A percentile compares a stretch with the other conserved stretches of the same genome.
Evolutionary conservation across 2,329 filamentous ascomycete species (phyloP).

Genomic region (Fusarium nygamai): DNA sequence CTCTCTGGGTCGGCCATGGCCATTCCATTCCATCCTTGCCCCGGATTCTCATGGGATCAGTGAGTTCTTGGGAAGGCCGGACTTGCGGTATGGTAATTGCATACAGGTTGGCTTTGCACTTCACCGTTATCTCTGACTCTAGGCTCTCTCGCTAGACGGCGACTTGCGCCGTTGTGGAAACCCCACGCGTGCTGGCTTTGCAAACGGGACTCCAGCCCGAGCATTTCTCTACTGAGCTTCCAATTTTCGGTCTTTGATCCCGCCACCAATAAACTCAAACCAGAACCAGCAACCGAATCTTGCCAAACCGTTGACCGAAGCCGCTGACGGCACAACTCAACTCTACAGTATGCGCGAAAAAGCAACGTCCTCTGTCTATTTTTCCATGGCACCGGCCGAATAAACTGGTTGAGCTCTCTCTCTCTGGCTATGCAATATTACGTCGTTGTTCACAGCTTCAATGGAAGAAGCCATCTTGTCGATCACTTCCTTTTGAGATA

Average conservation of each 20-base stretch:
- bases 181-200: conserved; percentile 6
- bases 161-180: conserved; percentile 11
- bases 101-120: neutral
- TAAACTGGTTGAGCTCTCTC: conserved; percentile 9
- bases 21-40: conserved; percentile 14
- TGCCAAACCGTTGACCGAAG: conserved; percentile 23
- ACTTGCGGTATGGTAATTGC: conserved; percentile 3
- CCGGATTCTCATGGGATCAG: conserved; percentile 24
- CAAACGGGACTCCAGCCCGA: conserved; percentile 1
- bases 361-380: neutral
- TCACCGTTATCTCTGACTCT: conserved; percentile 8
- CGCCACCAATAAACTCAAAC: conserved; percentile 29
- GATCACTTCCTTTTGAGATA: conserved; percentile 38
- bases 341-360: conserved; percentile 4
- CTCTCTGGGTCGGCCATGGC: conserved; percentile 28
- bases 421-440: conserved; percentile 33
- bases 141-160: neutral
- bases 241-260: neutral
- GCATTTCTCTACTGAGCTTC: conserved; percentile 4
- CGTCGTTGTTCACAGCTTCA: conserved; percentile 30
- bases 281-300: neutral
- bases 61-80: neutral
- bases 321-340: conserved; percentile 28
- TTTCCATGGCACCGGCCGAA: conserved; percentile 18
- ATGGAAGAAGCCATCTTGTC: conserved; percentile 9